Percentiles rank a stretch among this genome's conserved stretches.
Conservation (phyloP, 176 grass and related monocot genomes). For the Chloris gayana region DNA sequence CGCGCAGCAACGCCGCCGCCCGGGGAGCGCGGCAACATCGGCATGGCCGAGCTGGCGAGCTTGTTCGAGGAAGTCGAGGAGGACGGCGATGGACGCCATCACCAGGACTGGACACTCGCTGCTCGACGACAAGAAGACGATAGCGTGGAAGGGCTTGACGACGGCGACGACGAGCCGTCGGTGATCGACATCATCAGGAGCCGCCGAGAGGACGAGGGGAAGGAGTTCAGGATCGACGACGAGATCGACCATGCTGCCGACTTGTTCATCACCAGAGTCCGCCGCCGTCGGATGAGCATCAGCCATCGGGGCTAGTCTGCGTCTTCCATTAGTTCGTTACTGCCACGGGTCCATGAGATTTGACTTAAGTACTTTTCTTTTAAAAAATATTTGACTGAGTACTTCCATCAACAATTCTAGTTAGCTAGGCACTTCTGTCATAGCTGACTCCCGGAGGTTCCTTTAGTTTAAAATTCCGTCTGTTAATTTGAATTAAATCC, state of each 20-base stretch:
- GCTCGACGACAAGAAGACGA: slow-evolving; percentile 43
- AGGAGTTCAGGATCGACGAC: slow-evolving; percentile 76
- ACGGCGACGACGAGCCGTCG: slow-evolving; percentile 43
- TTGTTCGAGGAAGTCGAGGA: slow-evolving; percentile 30
- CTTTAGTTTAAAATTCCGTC: no score
- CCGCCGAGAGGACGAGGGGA: slow-evolving; percentile 53
- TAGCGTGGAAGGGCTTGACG: not conserved
- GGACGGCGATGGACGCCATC: not conserved
- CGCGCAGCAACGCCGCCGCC: not conserved
- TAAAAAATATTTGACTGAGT: no score
- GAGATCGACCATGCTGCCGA: slow-evolving; percentile 80
- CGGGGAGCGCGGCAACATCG: not conserved
- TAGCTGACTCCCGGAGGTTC: no score
- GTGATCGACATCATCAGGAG: slow-evolving; percentile 78
- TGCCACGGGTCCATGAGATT: no score
- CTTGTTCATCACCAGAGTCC: slow-evolving; percentile 73
- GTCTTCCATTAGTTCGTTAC: no score
- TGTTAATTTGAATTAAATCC: no score
- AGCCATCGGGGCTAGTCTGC: slow-evolving; percentile 19
- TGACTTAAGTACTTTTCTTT: no score
- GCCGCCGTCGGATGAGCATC: slow-evolving; percentile 55
- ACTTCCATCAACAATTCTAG: no score
- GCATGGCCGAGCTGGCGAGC: slow-evolving; percentile 13
- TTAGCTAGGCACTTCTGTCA: no score
- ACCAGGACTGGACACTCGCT: slow-evolving; percentile 43